Base-by-base conservation (phyloP, 257 asterid species). In the Fraxinus excelsior region DNA sequence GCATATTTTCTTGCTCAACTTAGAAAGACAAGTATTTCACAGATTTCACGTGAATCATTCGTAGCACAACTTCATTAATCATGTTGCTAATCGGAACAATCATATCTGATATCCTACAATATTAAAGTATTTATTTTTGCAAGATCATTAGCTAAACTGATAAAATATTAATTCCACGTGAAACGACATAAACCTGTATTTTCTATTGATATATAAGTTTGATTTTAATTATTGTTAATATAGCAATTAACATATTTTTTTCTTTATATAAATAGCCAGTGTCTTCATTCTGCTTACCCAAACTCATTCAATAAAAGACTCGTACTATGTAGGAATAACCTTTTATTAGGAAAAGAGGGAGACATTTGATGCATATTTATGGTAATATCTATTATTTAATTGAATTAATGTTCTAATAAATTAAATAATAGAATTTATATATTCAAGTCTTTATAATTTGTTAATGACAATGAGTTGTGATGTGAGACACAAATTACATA, bases 201-300 rank as follows among this genome's bases (percentile, higher is more conserved):
- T 10, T 42, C 46, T 40, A 8, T 1, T 9, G 13, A 38, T 38
- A 31, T 31, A 31, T 31, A 31, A 3, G 34, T 31, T 31, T 31
- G 34, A 4, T 31, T 31, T 31, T 31, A 31, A 31, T 31, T 9
- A 40, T 9, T 9, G 2, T 40, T 40, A 11, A 2, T 10, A 13
- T 42, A 11, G 49, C 49, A 42, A 11, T 11, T 10, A 42, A 2
- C 16, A 42, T 42, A 42, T 42, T 12, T 42, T n/a, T 12, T 42
- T 42, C 49, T 42, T 0, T 42, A 16, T 42, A 81, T 76, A 85
- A 78, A 79, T 79, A 74, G 37, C 38, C n/a, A 38, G 67, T 10
- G 12, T 12, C 25, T 70, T 11, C 51, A 11, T 37, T 18, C 1
- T 56, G 13, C 26, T 14, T 14, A 3, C 56, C 12, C 64, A 16